Percentiles rank a stretch among this genome's conserved stretches.
Evolutionary conservation across 1,139 yeast genomes (phyloP).

Genomic region (Diutina neorugosa): DNA sequence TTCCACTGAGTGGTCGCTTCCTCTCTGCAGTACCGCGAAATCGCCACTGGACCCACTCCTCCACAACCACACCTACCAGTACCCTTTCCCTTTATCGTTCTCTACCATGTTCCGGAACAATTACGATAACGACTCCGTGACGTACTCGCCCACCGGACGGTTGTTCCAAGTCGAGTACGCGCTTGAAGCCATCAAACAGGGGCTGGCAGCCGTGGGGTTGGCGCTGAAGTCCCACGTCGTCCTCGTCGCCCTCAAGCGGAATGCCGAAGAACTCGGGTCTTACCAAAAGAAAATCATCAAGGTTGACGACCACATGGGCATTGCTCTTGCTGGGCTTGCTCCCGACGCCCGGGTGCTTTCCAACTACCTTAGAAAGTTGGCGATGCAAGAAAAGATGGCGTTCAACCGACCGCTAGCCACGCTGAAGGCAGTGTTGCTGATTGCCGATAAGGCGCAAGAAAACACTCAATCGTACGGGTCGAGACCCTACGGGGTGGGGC

Average conservation of each 20-base stretch:
- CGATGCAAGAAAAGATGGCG: constrained; percentile 77
- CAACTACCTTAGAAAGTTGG: constrained; percentile 81
- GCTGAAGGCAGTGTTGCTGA: constrained; percentile 69
- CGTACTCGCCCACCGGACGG: constrained; percentile 95
- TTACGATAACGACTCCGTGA: constrained; percentile 95
- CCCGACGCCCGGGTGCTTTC: constrained; percentile 95
- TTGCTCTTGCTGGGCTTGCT: constrained; percentile 93
- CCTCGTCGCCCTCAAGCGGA: constrained; percentile 80
- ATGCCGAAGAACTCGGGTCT: constrained; percentile 94
- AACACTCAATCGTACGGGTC: constrained; percentile 95
- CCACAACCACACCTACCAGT: background rate
- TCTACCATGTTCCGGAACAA: constrained; percentile 75
- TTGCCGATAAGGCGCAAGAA: constrained; percentile 94
- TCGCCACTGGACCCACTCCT: background rate
- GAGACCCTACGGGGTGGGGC: constrained; percentile 96
- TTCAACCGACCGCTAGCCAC: constrained; percentile 84
- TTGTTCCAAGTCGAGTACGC: constrained; percentile 95
- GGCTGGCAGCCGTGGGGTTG: constrained; percentile 93
- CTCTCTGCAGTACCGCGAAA: background rate
- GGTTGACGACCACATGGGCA: constrained; percentile 87
- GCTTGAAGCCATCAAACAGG: constrained; percentile 94
- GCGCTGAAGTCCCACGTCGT: constrained; percentile 82
- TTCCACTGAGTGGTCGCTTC: background rate
- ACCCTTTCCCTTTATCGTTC: background rate
- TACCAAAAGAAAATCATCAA: constrained; percentile 89